phyloP scores from a whole-genome alignment of 768 basidiomycete species.

The Gymnopilus junonius region DNA sequence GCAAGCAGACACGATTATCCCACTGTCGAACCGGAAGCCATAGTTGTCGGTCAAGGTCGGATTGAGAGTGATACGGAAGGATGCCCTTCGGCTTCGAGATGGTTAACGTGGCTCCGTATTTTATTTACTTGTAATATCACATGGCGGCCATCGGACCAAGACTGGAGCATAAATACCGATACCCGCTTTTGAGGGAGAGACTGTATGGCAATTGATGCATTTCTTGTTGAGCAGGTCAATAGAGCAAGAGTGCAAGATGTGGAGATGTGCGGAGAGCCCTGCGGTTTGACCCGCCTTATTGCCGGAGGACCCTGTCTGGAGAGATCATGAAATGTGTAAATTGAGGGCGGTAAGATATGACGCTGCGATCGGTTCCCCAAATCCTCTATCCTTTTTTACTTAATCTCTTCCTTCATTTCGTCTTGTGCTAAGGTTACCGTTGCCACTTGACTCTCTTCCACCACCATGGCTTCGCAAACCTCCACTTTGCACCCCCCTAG shows the following conservation, averaged over 20 bases:
- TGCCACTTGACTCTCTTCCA: constrained; percentile 16
- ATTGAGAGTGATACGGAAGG: constrained; percentile 23
- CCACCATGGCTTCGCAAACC: constrained; percentile 46
- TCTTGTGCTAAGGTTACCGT: not conserved
- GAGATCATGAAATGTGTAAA: not conserved
- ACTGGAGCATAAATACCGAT: too few species aligned
- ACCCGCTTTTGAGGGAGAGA: not conserved
- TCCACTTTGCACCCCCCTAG: constrained; percentile 70
- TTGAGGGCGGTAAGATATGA: constrained; percentile 7
- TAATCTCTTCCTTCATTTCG: too few species aligned
- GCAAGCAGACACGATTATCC: constrained; percentile 59
- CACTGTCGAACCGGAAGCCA: constrained; percentile 54
- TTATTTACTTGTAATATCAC: constrained; percentile 25
- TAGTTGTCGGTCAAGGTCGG: constrained; percentile 17
- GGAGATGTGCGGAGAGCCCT: constrained; percentile 29
- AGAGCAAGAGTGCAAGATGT: constrained; percentile 8
- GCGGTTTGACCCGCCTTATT: constrained; percentile 25
- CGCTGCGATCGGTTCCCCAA: constrained; percentile 1
- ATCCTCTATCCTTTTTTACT: not conserved
- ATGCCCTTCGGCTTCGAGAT: constrained; percentile 9
- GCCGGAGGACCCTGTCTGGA: constrained; percentile 18
- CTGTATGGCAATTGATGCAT: not conserved
- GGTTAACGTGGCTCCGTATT: constrained; percentile 19
- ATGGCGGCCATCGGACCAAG: constrained; percentile 17
- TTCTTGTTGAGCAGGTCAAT: not conserved